Evolutionary conservation across 768 basidiomycete species (phyloP).

Genomic region (Kwoniella sp.): DNA sequence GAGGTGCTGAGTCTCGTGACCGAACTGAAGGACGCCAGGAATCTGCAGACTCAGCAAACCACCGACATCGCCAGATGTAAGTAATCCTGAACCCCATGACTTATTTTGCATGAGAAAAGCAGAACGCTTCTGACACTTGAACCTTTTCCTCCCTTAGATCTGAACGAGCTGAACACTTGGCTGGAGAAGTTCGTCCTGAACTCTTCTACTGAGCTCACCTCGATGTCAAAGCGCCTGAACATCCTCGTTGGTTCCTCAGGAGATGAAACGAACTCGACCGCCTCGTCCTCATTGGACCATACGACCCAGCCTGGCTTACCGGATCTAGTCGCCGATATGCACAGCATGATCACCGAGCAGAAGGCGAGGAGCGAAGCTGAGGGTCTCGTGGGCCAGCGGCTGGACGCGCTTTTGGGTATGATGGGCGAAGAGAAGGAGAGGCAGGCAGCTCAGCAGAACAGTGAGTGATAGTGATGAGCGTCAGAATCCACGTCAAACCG

Average conservation of each 20-base stretch:
- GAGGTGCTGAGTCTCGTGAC: conserved; percentile 48
- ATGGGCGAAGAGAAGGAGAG: conserved; percentile 54
- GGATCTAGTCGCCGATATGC: conserved; percentile 57
- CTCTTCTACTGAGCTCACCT: conserved; percentile 72
- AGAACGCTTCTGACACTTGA: conserved; percentile 11
- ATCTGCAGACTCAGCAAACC: conserved; percentile 53
- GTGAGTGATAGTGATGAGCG: conserved; percentile 27
- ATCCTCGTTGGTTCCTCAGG: conserved; percentile 60
- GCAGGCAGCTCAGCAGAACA: conserved; percentile 43
- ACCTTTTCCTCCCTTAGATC: conserved; percentile 27
- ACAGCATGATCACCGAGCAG: conserved; percentile 58
- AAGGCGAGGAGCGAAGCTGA: conserved; percentile 61
- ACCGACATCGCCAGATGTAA: conserved; percentile 55
- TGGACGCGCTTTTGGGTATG: conserved; percentile 49
- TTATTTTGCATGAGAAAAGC: conserved; percentile 7
- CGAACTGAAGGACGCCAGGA: conserved; percentile 48
- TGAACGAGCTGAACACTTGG: conserved; percentile 63
- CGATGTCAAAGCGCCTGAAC: conserved; percentile 65
- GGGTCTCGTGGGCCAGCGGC: conserved; percentile 60
- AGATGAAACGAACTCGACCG: conserved; percentile 5
- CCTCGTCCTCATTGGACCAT: background rate
- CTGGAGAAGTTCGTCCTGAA: conserved; percentile 78
- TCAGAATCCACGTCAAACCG: no score
- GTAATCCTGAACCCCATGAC: conserved; percentile 8
- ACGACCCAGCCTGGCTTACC: conserved; percentile 37